Evolutionary conservation across 768 basidiomycete genomes (phyloP).

Genomic region (Boletus rubescentipes): DNA sequence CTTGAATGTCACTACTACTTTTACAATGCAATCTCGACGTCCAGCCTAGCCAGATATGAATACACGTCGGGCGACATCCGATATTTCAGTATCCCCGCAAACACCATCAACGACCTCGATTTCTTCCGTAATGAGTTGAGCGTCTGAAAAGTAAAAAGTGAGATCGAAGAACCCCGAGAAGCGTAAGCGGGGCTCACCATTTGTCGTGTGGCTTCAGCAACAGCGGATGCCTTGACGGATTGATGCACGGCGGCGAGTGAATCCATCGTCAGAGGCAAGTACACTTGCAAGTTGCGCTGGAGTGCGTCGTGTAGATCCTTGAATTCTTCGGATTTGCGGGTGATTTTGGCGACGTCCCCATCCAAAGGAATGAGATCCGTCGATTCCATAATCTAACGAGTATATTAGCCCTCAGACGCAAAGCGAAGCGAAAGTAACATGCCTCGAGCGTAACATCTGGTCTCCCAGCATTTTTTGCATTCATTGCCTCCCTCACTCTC

Average conservation of each 20-base stretch:
- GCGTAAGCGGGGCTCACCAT: conserved; percentile 47
- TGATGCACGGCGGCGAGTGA: conserved; percentile 81
- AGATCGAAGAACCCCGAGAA: conserved; percentile 12
- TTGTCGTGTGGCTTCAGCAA: conserved; percentile 74
- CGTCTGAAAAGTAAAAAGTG: conserved; percentile 43
- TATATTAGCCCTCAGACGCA: neutral
- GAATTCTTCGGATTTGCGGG: conserved; percentile 85
- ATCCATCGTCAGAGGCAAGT: conserved; percentile 92
- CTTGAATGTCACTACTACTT: neutral
- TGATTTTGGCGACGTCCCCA: conserved; percentile 82
- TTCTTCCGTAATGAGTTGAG: conserved; percentile 70
- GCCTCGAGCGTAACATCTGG: conserved; percentile 84
- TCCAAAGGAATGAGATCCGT: conserved; percentile 85
- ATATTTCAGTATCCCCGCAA: conserved; percentile 85
- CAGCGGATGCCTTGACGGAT: conserved; percentile 65
- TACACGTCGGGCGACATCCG: conserved; percentile 90
- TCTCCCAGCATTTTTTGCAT: conserved; percentile 67
- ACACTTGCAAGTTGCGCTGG: conserved; percentile 85
- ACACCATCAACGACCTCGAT: conserved; percentile 83
- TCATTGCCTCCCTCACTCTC: conserved; percentile 77
- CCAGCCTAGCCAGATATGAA: conserved; percentile 79
- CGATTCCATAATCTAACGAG: conserved; percentile 74
- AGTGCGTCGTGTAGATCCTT: conserved; percentile 82
- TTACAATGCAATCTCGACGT: conserved; percentile 80
- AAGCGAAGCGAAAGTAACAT: conserved; percentile 24